These are phyloP conservation scores for Mycena filopes DNA, from an alignment of 768 basidiomycete genomes.

Conservation along the genomic window DNA sequence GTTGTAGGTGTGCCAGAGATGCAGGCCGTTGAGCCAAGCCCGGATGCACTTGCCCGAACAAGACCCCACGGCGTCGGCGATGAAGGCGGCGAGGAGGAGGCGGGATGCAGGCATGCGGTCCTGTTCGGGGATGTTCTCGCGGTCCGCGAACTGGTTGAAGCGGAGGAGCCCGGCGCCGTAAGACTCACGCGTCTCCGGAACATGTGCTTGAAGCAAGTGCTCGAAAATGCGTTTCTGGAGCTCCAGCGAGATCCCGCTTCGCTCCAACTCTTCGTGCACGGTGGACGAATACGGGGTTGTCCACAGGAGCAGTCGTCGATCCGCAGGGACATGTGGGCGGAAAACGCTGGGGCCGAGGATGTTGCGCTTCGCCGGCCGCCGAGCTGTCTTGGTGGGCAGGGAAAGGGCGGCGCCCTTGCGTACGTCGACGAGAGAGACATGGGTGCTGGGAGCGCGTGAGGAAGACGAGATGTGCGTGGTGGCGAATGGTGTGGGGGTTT, in stretches of 20 bases:
- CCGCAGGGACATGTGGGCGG: constrained; percentile 1
- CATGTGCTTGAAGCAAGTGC: not conserved
- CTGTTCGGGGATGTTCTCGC: too few species aligned
- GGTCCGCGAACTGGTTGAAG: not conserved
- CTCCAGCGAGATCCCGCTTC: not conserved
- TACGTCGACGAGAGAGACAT: not conserved
- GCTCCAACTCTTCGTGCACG: not conserved
- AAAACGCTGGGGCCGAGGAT: not conserved
- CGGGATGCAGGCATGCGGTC: too few species aligned
- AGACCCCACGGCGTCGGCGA: not conserved
- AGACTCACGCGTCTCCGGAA: constrained; percentile 24
- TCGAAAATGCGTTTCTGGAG: not conserved
- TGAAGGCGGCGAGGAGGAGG: not conserved
- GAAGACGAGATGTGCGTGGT: not conserved
- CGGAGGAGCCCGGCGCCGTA: constrained; percentile 27
- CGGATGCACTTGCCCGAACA: not conserved
- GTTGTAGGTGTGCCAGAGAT: too few species aligned
- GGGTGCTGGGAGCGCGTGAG: not conserved
- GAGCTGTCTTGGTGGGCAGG: not conserved
- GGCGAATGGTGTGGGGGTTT: too few species aligned
- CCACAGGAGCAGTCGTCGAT: not conserved
- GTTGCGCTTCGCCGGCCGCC: not conserved
- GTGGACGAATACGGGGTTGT: not conserved
- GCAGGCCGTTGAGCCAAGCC: not conserved
- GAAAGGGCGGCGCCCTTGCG: not conserved